Conservation (phyloP, 768 basidiomycete genomes). For the Suillus plorans region DNA sequence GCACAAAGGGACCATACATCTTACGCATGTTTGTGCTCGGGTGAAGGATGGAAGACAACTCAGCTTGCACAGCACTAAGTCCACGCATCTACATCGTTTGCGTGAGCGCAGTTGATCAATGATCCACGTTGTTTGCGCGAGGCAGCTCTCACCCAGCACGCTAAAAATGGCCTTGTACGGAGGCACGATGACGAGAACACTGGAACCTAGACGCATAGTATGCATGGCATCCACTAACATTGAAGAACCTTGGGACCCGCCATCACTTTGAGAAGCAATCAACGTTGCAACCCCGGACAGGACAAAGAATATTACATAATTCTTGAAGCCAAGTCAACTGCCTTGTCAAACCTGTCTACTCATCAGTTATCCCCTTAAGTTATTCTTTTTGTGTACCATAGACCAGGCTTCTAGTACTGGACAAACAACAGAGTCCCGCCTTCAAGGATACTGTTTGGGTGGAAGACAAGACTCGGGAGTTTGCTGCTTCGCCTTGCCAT, state of each 20-base stretch:
- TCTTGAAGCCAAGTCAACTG: not conserved
- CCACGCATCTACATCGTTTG: slow-evolving; percentile 32
- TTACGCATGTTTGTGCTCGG: slow-evolving; percentile 24
- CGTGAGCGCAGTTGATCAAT: slow-evolving; percentile 12
- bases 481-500: too few relatives aligned
- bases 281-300: not conserved
- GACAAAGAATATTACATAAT: not conserved
- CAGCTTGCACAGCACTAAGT: slow-evolving; percentile 22
- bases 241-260: not conserved
- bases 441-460: too few relatives aligned
- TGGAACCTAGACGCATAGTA: not conserved
- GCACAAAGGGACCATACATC: slow-evolving; percentile 18
- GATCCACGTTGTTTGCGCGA: slow-evolving; percentile 26
- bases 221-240: not conserved
- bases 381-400: too few relatives aligned
- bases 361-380: too few relatives aligned
- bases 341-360: too few relatives aligned
- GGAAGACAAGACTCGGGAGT: too few relatives aligned
- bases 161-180: not conserved
- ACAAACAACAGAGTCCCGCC: too few relatives aligned
- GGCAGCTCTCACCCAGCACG: slow-evolving; percentile 6
- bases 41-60: slow-evolving; percentile 1
- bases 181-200: not conserved
- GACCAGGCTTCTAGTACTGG: too few relatives aligned
- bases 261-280: not conserved